These are phyloP conservation scores for Capsicum pubescens DNA, from an alignment of 257 asterid species.

Conservation along the genomic window DNA sequence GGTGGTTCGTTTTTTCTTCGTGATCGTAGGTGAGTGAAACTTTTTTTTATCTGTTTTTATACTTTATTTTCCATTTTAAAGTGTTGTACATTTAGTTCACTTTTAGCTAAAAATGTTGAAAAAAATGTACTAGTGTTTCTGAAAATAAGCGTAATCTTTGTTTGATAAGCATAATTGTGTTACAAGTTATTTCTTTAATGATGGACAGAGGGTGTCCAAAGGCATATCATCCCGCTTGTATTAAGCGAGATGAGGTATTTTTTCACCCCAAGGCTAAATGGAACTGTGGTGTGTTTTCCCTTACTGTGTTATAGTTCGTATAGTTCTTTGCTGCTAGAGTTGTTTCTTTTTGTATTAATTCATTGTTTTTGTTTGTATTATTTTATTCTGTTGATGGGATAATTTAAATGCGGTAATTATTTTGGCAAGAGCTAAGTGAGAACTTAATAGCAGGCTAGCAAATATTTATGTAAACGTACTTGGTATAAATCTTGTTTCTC, in stretches of 20 bases:
- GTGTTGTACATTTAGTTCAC: background rate
- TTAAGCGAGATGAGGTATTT: slow-evolving; percentile 89
- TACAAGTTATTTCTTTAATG: slow-evolving; percentile 29
- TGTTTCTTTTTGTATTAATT: background rate
- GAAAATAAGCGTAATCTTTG: background rate
- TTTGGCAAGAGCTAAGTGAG: background rate
- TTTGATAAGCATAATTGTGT: slow-evolving; percentile 25
- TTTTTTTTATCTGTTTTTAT: background rate
- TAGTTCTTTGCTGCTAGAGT: slow-evolving; percentile 18
- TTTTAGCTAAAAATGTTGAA: background rate
- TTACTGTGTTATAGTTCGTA: background rate
- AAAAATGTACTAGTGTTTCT: background rate
- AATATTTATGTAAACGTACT: too few relatives aligned
- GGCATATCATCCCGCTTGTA: slow-evolving; percentile 94
- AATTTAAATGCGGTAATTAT: background rate
- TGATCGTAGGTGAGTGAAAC: slow-evolving; percentile 82
- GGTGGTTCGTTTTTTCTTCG: slow-evolving; percentile 93
- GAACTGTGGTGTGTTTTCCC: slow-evolving; percentile 63
- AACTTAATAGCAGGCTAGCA: background rate
- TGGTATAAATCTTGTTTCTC: too few relatives aligned
- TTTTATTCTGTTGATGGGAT: background rate
- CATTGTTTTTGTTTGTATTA: background rate
- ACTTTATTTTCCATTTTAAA: slow-evolving; percentile 7
- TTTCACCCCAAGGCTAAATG: slow-evolving; percentile 80
- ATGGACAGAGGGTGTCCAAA: slow-evolving; percentile 91